phyloP scores from a whole-genome alignment of 257 asterid genomes.

The Scutellaria barbata region DNA sequence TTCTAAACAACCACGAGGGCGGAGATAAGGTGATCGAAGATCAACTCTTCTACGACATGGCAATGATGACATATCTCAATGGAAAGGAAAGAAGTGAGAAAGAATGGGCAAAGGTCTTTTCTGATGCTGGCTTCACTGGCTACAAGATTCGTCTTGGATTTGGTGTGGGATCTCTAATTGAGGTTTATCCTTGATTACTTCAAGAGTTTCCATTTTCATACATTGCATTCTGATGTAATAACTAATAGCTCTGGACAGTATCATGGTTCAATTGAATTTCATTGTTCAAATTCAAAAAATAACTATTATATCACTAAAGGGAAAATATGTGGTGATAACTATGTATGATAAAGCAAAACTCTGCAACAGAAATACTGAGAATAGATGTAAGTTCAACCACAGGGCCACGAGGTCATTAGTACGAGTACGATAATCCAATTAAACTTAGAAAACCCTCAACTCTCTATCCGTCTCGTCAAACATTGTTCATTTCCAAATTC shows the following conservation, averaged over 20 bases:
- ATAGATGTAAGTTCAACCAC: neutral
- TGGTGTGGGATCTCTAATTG: no score
- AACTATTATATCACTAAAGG: neutral
- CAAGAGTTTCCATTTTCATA: no score
- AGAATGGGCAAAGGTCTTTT: conserved; percentile 39
- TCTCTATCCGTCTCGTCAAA: conserved; percentile 24
- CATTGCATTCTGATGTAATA: neutral
- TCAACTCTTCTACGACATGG: conserved; percentile 23
- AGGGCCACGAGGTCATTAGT: conserved; percentile 24
- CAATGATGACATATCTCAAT: conserved; percentile 32
- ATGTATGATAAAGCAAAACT: conserved; percentile 5
- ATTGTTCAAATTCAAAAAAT: neutral
- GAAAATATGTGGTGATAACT: neutral
- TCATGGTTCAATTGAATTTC: neutral
- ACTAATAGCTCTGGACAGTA: neutral
- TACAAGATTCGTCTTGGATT: neutral
- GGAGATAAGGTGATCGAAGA: conserved; percentile 23
- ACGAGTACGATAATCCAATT: conserved; percentile 22
- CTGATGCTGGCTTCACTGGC: no score
- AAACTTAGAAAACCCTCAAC: conserved; percentile 32
- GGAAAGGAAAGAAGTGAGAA: conserved; percentile 38
- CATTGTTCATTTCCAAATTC: conserved; percentile 7
- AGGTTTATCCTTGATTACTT: no score
- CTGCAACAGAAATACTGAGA: conserved; percentile 4
- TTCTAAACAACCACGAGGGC: conserved; percentile 28